Percentiles rank a stretch among this genome's conserved stretches.
Evolutionary conservation across 1,284 basidiomycete genomes (phyloP).

Genomic region (Wolfiporia cocos): DNA sequence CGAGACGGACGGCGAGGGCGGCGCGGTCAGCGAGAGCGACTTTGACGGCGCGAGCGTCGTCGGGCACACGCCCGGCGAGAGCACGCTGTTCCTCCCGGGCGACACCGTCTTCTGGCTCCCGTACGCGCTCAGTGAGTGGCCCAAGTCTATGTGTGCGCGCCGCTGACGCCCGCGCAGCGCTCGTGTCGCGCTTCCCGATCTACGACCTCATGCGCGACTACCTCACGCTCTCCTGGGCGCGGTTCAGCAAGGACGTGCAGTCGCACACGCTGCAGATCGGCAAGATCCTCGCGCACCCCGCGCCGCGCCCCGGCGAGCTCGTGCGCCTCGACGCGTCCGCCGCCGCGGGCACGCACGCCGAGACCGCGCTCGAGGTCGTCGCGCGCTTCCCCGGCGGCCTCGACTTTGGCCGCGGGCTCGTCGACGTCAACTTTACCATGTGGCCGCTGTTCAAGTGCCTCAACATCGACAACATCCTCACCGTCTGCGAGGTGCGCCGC

Average conservation of each 20-base stretch:
- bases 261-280: slow-evolving; percentile 82
- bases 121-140: slow-evolving; percentile 75
- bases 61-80: slow-evolving; percentile 76
- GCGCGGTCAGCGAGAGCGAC: slow-evolving; percentile 76
- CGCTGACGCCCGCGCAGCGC: slow-evolving; percentile 37
- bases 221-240: slow-evolving; percentile 87
- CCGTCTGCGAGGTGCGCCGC: slow-evolving; percentile 76
- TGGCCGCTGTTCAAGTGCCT: slow-evolving; percentile 96
- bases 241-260: slow-evolving; percentile 88
- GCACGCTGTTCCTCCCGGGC: slow-evolving; percentile 78
- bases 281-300: slow-evolving; percentile 78
- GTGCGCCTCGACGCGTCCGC: slow-evolving; percentile 76
- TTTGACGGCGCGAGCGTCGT: slow-evolving; percentile 72
- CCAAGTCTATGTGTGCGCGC: background rate
- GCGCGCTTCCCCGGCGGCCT: slow-evolving; percentile 81
- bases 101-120: slow-evolving; percentile 93
- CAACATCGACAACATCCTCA: slow-evolving; percentile 91
- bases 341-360: slow-evolving; percentile 36
- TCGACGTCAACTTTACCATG: slow-evolving; percentile 91
- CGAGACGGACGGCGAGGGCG: slow-evolving; percentile 50
- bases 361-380: slow-evolving; percentile 75
- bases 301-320: slow-evolving; percentile 82
- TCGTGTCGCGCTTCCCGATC: slow-evolving; percentile 87
- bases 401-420: slow-evolving; percentile 77
- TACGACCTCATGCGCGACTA: slow-evolving; percentile 94